Conservation (phyloP, 306 rosid species). For the Acacia crassicarpa region DNA sequence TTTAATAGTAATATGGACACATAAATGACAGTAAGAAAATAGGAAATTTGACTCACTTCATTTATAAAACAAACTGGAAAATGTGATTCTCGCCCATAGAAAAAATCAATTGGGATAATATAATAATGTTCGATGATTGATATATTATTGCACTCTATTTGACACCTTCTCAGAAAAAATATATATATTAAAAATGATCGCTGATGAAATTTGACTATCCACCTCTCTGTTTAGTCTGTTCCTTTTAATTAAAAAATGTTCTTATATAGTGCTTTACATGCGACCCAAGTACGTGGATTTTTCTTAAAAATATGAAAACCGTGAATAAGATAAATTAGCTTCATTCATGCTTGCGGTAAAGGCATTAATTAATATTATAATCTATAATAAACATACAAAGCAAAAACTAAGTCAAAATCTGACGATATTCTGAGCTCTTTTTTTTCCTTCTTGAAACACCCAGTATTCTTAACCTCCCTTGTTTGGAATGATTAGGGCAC, state of each 20-base stretch:
- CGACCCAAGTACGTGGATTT: neutral
- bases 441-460: neutral
- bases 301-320: neutral
- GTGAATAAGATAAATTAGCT: no score
- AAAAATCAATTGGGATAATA: neutral
- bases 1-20: neutral
- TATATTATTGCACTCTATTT: neutral
- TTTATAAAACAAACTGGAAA: neutral
- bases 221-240: neutral
- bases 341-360: no score
- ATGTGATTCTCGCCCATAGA: no score
- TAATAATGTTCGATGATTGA: neutral
- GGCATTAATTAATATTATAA: no score
- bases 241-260: neutral
- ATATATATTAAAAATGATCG: neutral
- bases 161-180: neutral
- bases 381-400: neutral
- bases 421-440: neutral
- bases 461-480: no score
- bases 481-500: no score
- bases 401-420: neutral
- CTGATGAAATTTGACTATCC: neutral
- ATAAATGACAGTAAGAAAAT: neutral
- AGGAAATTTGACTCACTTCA: neutral
- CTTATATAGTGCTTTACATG: no score